Evolutionary conservation across 345 rosid genomes (phyloP).

Genomic region (Populus ilicifolia): DNA sequence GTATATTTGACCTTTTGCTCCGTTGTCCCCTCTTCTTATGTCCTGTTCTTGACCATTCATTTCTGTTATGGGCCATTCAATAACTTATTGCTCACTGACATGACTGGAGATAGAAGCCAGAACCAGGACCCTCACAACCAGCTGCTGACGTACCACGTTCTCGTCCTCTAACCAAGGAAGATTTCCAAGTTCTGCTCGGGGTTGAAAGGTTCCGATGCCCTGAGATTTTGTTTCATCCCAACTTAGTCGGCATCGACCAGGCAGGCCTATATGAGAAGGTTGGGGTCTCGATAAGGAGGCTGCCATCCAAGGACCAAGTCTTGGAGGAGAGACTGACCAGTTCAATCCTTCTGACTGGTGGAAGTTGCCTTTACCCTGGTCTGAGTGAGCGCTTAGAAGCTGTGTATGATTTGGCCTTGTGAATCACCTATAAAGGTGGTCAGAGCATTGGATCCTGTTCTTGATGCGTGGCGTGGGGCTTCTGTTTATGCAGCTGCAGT

Average conservation of each 20-base stretch:
- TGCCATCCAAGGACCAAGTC: conserved; percentile 39
- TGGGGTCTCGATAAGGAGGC: conserved; percentile 69
- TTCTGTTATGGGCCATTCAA: not conserved
- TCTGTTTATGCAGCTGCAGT: conserved; percentile 53
- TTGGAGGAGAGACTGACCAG: conserved; percentile 61
- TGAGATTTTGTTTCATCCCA: conserved; percentile 73
- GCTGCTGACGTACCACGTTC: conserved; percentile 52
- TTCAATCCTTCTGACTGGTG: conserved; percentile 77
- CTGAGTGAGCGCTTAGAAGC: conserved; percentile 66
- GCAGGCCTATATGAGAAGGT: conserved; percentile 80
- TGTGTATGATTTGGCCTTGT: conserved; percentile 76
- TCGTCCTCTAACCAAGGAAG: conserved; percentile 78
- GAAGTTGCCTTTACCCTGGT: conserved; percentile 67
- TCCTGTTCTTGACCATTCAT: not conserved
- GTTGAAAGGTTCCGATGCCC: conserved; percentile 88
- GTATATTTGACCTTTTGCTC: not conserved
- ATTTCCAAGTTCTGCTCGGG: conserved; percentile 73
- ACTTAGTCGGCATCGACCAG: conserved; percentile 81
- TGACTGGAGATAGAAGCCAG: conserved; percentile 69
- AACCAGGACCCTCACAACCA: conserved; percentile 46
- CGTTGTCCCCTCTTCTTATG: not conserved
- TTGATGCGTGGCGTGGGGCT: conserved; percentile 99
- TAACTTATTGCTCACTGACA: not conserved
- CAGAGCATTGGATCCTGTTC: conserved; percentile 70
- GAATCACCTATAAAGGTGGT: conserved; percentile 64